Base-by-base conservation (phyloP, 371 early-diverging fungal genomes). In the Capillidium heterosporum region DNA sequence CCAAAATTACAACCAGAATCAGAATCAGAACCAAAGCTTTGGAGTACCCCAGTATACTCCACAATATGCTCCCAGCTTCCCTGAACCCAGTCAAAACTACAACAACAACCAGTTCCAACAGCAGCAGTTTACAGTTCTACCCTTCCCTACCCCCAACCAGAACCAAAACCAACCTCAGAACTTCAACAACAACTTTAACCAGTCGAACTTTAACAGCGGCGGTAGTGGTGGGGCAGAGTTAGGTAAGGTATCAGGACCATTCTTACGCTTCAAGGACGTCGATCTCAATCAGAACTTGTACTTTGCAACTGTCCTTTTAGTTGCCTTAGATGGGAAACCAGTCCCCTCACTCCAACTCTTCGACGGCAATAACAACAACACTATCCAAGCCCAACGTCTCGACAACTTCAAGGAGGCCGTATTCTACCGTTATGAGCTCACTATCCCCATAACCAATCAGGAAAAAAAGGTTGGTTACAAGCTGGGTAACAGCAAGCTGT, bases 281-380 rank as follows among this genome's bases (percentile, higher is more conserved):
- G 57, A 57, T 32, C 19, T 57, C 3, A 21, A 42, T 2, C 17
- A 23, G 1, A 29, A 32, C 24, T 17, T 57, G 1, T 57, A 49
- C 27, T 48, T 48, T 28, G 57, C 48, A 28, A 57, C 40, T 48
- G 48, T 57, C 1, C 32, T 57, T 5, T 17, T 48, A 39, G 41
- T 57, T 35, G 4, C 7, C 46, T 17, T 11, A 57, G 17, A 27
- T n/a, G 47, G 47, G 2, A 46, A 28, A 2, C 23, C 21, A 5
- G 29, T 40, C 1, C 57, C 57, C 8, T 5, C 11, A 26, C 32
- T 57, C 4, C 21, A 46, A 1, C 47, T 57, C 7, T 23, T 32
- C 10, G 48, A 48, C 19, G 32, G 35, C 23, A 48, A 11, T 17
- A 39, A 10, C 24, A 57, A 29, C 13, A 35, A 7, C 13, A 7